Evolutionary conservation across 2,329 filamentous ascomycete genomes (phyloP), one percentile per base, ranked within the genome.

Genomic region (Fusarium metavorans): DNA sequence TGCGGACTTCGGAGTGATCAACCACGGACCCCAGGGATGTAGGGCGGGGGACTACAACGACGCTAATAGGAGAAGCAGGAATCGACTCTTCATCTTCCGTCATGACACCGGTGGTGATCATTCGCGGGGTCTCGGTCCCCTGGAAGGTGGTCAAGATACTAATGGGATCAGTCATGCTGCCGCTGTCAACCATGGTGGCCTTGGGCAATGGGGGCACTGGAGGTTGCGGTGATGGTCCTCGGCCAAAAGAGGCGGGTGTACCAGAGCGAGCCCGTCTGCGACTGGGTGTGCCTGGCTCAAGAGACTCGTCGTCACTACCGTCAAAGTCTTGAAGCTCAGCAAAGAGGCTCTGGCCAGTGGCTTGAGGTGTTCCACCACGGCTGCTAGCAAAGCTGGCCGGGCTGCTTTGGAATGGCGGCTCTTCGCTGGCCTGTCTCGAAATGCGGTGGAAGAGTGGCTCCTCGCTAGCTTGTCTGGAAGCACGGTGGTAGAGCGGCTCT

Each of bases 241-340:
- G 84, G 48, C 85, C 80, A 25, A 83, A 80, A 13, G 88, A 90
- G 30, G 82, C 85, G 25, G 88, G 88, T 7, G 88, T 89, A 50
- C 83, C 76, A 20, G 84, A 87, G 50, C 86, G 86, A 25, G 83
- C 77, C 68, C 85, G 86, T 50, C 86, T 85, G 67, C 86, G 85
- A 72, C 87, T 89, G 30, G 90, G 90, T 34, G 90, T 92, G 30
- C 84, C 88, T 37, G 84, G 87, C 20, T 86, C 86, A 68, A 83
- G 86, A 64, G 93, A 92, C 71, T 93, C 92, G 69, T 94, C 93
- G 72, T 94, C 94, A 76, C 93, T 92, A 73, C 91, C 91, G 71
- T 91, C 92, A 50, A 98, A 86, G 75, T 95, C 94, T 63, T 93
- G 94, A 48, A 99, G 88, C 83, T 99, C 97, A 45, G 95, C 95